Base-by-base conservation (phyloP, 345 rosid species). In the Limnanthes douglasii region DNA sequence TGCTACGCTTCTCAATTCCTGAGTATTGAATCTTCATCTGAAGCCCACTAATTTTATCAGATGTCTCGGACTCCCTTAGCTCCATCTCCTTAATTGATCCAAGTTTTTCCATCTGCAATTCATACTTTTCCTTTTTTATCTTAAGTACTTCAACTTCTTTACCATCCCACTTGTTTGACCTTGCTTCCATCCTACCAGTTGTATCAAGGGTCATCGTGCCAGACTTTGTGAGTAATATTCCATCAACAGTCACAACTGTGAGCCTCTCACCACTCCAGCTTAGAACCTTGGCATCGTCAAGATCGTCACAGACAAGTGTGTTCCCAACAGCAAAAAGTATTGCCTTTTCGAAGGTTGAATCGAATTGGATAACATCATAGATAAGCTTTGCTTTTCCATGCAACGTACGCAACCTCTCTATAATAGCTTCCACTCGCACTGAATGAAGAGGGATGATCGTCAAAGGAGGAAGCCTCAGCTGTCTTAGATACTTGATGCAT, bases 151-250 rank as follows among this genome's bases (percentile, higher is more conserved):
- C 96, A 41, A 90, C 67, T 51, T 78, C 70, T 46, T 86, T 79
- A 60, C 84, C 94, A 70, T 90, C 95, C 96, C 98, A 84, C 52
- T 90, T 72, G 37, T 70, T 90, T 30, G 96, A 90, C 58, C 79
- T 78, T 3, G 96, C 96, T 69, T 90, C 98, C 92, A 90, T 84
- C 53, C 95, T 94, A 47, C 98, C 92, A 57, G 75, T 84, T 37
- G 95, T 84, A 51, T 96, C 98, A 61, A 95, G 96, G 58, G 96
- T 90, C 98, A 90, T 90, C 53, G 96, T 90, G 43, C 98, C 98
- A 50, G 96, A 57, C 68, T 80, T 90, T 19, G 98, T 68, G 21
- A 90, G 95, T 27, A 90, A 56, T 48, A 71, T 75, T 45, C 98
- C 98, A 61, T 90, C 98, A 61, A 75, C 73, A 43, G 94, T 90